Base-by-base conservation (phyloP, 2,329 filamentous ascomycete species). In the Pseudocercospora fuligena region DNA sequence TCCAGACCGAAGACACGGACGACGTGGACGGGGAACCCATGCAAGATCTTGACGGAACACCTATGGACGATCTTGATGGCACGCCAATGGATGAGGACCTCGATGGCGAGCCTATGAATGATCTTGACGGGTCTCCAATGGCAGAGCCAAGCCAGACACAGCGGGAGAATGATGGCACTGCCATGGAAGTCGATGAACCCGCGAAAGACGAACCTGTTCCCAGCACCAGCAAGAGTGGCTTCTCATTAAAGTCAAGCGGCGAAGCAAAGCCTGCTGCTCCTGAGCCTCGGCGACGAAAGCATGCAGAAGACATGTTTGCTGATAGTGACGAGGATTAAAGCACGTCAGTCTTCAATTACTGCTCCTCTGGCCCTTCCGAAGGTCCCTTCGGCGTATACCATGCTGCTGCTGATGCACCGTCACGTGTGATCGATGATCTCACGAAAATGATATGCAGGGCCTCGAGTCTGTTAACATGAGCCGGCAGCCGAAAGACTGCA, bases 241-340 rank as follows among this genome's bases (percentile, higher is more conserved):
- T 76, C 66, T 71, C 75, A 59, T 65, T 74, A 49, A 70, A 72
- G 51, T 31, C 47, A 19, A 64, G 59, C 2, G 59, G 60, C 19
- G 59, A 59, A 16, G 73, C 56, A 79, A 78, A 67, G 73, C 74
- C 66, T 61, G 56, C 58, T n/a, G 57, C 68, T 23, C 29, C 62
- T 36, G 58, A 75, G 65, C 75, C 82, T 70, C 83, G 86, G 72
- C 90, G 87, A 75, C 86, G 90, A 68, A 90, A 92, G 78, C 88
- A 89, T 72, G 92, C 92, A 4, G 91, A 91, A 72, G 92, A 95
- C 76, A 94, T 95, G 92, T 96, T 95, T 86, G 92, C 90, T 11
- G 90, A 91, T 77, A 91, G 90, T 4, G 91, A 91, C 71, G 85
- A 82, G 1, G 82, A 85, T 14, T 58, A 27, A 43, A 25, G n/a